Evolutionary conservation across 768 basidiomycete species (phyloP).

Genomic region (Pleurotus eryngii): DNA sequence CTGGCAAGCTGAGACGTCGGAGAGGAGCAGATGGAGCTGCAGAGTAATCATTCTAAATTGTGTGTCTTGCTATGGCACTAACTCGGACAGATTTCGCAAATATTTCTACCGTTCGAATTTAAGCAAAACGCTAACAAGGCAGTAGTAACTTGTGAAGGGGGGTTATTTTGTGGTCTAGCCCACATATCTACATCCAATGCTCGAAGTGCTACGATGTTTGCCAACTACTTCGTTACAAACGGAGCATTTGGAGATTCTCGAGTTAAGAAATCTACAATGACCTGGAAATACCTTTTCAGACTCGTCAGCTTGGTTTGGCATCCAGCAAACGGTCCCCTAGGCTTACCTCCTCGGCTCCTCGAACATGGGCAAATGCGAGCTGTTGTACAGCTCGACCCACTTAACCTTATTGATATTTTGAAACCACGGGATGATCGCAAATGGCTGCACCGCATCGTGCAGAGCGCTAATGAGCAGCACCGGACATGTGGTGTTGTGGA

Average conservation of each 20-base stretch:
- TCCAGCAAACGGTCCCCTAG: not conserved
- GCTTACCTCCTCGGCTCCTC: constrained; percentile 21
- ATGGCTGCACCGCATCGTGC: constrained; percentile 18
- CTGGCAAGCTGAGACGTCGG: constrained; percentile 59
- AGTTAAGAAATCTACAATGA: not conserved
- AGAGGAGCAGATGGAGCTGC: constrained; percentile 34
- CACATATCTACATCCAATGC: no score
- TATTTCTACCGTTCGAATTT: no score
- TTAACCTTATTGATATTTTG: constrained; percentile 26
- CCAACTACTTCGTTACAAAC: no score
- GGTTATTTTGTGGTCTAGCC: no score
- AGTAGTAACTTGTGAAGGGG: no score
- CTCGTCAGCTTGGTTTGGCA: not conserved
- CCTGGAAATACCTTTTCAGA: not conserved
- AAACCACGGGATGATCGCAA: constrained; percentile 17
- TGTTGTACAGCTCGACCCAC: constrained; percentile 31
- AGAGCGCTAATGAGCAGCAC: constrained; percentile 21
- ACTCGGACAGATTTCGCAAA: no score
- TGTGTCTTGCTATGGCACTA: no score
- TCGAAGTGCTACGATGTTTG: no score
- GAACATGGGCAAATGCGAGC: constrained; percentile 19
- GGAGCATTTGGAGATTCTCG: not conserved
- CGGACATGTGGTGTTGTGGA: constrained; percentile 17
- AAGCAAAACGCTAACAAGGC: no score
- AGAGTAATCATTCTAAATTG: constrained; percentile 6